A percentile compares a stretch with the other conserved stretches of the same genome.
These are phyloP conservation scores for Aphanomyces cochlioides DNA, from an alignment of 352 stramenopile species.

Conservation along the genomic window DNA sequence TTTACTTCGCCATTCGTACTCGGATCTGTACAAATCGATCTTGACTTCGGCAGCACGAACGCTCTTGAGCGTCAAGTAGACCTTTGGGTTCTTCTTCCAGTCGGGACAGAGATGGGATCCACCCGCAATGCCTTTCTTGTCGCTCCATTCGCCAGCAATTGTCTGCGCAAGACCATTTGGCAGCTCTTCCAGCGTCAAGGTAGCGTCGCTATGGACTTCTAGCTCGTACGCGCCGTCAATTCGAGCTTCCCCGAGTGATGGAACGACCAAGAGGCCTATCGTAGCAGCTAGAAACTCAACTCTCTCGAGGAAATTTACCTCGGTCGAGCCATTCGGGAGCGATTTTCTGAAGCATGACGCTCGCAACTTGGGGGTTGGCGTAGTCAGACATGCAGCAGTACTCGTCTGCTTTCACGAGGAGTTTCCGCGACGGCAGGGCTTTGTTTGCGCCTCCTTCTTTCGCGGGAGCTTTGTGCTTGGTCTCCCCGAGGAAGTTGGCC, in stretches of 20 bases:
- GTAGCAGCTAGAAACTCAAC: neutral
- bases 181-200: constrained; percentile 59
- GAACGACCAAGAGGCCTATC: constrained; percentile 64
- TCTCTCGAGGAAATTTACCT: constrained; percentile 20
- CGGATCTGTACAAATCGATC: constrained; percentile 75
- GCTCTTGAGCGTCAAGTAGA: constrained; percentile 69
- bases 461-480: constrained; percentile 18
- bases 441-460: constrained; percentile 22
- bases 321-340: constrained; percentile 58
- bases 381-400: constrained; percentile 69
- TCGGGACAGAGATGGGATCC: constrained; percentile 72
- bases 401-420: constrained; percentile 72
- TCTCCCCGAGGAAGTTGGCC: constrained; percentile 67
- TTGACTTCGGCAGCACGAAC: constrained; percentile 65
- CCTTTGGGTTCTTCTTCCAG: constrained; percentile 86
- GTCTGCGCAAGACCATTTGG: constrained; percentile 64
- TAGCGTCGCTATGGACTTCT: constrained; percentile 82
- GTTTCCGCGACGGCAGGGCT: constrained; percentile 41
- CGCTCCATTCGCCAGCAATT: constrained; percentile 72
- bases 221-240: constrained; percentile 75
- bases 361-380: constrained; percentile 46
- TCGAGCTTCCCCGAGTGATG: constrained; percentile 65
- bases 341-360: constrained; percentile 62
- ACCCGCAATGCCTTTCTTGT: constrained; percentile 41
- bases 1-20: constrained; percentile 76